Evolutionary conservation across 352 stramenopile species (phyloP), one percentile per base, ranked within the genome.

Genomic region (Globisporangium orthogonon): DNA sequence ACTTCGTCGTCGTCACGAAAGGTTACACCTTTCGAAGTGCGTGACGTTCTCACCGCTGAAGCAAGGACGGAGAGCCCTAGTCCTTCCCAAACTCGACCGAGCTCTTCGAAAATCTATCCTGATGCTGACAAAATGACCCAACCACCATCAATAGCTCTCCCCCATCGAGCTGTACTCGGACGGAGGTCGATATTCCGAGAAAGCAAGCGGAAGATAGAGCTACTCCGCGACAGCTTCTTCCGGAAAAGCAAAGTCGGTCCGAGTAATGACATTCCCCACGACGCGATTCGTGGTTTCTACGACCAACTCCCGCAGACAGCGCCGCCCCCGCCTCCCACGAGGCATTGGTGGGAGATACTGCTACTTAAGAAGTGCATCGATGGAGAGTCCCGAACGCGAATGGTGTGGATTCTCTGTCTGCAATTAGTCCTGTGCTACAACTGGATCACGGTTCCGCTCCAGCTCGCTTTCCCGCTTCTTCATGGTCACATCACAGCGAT

Each of bases 221-320:
- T 56, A 18, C 50, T 79, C 29, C 73, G 70, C 14, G 55, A 57
- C 2, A 79, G 65, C 13, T 70, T 82, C 44, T 77, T 76, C 17
- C 70, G 65, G 33, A 65, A 52, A 41, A 35, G 50, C 23, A 62
- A 61, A 18, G 59, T 58, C 45, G 60, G 49, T n/a, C 62, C 71
- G 2, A 65, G 64, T 14, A 50, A 69, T 13, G 50, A 62, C 0
- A 66, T 65, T 23, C 58, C 31, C 11, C 64, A 53, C 1, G 76
- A 86, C 44, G 70, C 62, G 17, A 85, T 87, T 33, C 71, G 76
- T 18, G 73, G 76, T 2, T 87, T 80, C 31, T 86, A 86, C 23
- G 67, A 87, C 13, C 67, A 76, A 30, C 67, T 82, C 13, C 50
- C 71, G 7, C 70, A 67, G 31, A 60, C 71, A 5, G 56, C 62